Conservation (phyloP, 768 basidiomycete species). For the Hericium erinaceus region DNA sequence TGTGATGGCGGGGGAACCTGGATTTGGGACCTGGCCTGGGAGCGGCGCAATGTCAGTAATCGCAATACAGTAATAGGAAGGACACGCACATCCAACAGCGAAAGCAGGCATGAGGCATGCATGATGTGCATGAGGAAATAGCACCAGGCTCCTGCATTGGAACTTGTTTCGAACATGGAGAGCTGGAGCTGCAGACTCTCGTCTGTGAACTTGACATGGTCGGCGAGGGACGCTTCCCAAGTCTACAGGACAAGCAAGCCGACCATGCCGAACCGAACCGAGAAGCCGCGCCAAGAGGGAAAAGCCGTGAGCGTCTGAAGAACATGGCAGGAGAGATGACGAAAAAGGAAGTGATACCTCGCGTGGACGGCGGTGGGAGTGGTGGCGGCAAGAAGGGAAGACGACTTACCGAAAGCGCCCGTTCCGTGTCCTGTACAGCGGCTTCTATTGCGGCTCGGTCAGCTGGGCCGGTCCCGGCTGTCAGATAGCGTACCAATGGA, state of each 20-base stretch:
- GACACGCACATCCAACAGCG: conserved; percentile 49
- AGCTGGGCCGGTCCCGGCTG: neutral
- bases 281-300: neutral
- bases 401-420: conserved; percentile 9
- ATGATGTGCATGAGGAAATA: conserved; percentile 68
- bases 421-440: conserved; percentile 7
- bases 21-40: neutral
- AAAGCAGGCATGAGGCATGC: conserved; percentile 59
- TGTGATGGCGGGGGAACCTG: neutral
- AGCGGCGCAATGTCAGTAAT: neutral
- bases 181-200: conserved; percentile 60
- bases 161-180: conserved; percentile 72
- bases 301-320: neutral
- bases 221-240: conserved; percentile 62
- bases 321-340: neutral
- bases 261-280: neutral
- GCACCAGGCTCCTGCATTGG: conserved; percentile 75
- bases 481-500: neutral
- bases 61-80: neutral
- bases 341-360: neutral
- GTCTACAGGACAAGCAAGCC: conserved; percentile 27
- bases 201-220: conserved; percentile 61
- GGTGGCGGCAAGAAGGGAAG: neutral
- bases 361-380: neutral
- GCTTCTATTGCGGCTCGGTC: conserved; percentile 1